A percentile compares a stretch with the other conserved stretches of the same genome.
Conservation (phyloP, 805 yeast genomes). For the Saccharomycopsis sp. region DNA sequence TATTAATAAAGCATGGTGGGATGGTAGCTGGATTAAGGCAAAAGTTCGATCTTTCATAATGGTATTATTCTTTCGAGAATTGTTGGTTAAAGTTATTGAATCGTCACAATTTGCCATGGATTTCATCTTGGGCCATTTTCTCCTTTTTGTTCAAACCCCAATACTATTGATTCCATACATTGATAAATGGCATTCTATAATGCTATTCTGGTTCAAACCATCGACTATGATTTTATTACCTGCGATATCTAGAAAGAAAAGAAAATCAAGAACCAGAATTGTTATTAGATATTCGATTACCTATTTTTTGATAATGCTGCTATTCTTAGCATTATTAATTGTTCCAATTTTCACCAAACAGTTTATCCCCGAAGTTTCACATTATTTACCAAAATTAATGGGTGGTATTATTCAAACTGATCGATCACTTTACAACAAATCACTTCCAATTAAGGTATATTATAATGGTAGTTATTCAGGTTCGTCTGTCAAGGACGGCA, state of each 20-base stretch:
- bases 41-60: conserved; percentile 91
- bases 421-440: too few relatives aligned
- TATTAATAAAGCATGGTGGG: conserved; percentile 98
- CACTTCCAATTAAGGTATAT: too few relatives aligned
- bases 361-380: conserved; percentile 35
- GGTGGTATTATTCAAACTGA: conserved; percentile 88
- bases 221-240: conserved; percentile 97
- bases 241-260: conserved; percentile 92
- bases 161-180: conserved; percentile 74
- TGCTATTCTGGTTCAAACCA: conserved; percentile 98
- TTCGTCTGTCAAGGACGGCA: too few relatives aligned
- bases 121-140: conserved; percentile 84
- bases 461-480: too few relatives aligned
- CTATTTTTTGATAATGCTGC: conserved; percentile 60
- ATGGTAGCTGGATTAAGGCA: conserved; percentile 97
- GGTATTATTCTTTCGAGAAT: conserved; percentile 95
- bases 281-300: conserved; percentile 85
- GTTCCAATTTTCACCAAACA: conserved; percentile 89
- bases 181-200: conserved; percentile 96
- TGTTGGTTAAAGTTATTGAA: conserved; percentile 88
- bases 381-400: conserved; percentile 33
- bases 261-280: conserved; percentile 94
- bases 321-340: conserved; percentile 70
- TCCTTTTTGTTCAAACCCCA: conserved; percentile 87
- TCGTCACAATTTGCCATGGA: conserved; percentile 95